These are phyloP conservation scores for Fusarium goolgardi DNA, from an alignment of 2,329 filamentous ascomycete genomes.

Conservation along the genomic window DNA sequence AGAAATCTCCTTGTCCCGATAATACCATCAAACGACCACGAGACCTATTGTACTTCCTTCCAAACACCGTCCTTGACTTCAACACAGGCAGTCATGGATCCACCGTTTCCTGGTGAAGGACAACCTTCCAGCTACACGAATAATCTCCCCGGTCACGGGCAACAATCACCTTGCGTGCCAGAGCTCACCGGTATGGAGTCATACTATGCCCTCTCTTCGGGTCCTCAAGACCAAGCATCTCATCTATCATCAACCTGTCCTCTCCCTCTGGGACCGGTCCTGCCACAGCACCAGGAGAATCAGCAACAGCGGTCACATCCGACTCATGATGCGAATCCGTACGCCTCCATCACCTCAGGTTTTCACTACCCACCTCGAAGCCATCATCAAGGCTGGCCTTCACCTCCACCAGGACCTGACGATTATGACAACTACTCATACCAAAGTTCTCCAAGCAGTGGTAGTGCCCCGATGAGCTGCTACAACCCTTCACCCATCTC, in stretches of 20 bases:
- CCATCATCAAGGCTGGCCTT: slow-evolving; percentile 50
- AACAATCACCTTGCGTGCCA: slow-evolving; percentile 47
- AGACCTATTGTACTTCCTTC: slow-evolving; percentile 40
- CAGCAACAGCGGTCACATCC: slow-evolving; percentile 33
- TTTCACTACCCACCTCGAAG: slow-evolving; percentile 41
- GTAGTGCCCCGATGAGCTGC: slow-evolving; percentile 37
- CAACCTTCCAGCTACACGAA: slow-evolving; percentile 51
- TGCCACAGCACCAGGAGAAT: slow-evolving; percentile 36
- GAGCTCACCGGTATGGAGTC: slow-evolving; percentile 45
- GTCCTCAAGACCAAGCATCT: slow-evolving; percentile 36
- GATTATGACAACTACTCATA: slow-evolving; percentile 55
- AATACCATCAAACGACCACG: slow-evolving; percentile 37
- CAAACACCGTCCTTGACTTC: slow-evolving; percentile 30
- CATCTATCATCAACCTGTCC: slow-evolving; percentile 42
- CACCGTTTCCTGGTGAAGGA: slow-evolving; percentile 46
- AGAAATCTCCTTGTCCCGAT: slow-evolving; percentile 32
- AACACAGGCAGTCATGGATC: slow-evolving; percentile 44
- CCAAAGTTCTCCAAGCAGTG: slow-evolving; percentile 49
- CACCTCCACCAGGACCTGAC: slow-evolving; percentile 53
- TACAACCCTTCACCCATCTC: slow-evolving; percentile 50
- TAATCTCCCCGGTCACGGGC: slow-evolving; percentile 42
- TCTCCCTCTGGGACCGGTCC: slow-evolving; percentile 34
- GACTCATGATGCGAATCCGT: slow-evolving; percentile 36
- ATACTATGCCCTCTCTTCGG: slow-evolving; percentile 43
- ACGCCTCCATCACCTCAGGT: slow-evolving; percentile 40